Evolutionary conservation across 202 grass and related monocot genomes (phyloP), one percentile per base, ranked within the genome.

Genomic region (Panicum hallii): DNA sequence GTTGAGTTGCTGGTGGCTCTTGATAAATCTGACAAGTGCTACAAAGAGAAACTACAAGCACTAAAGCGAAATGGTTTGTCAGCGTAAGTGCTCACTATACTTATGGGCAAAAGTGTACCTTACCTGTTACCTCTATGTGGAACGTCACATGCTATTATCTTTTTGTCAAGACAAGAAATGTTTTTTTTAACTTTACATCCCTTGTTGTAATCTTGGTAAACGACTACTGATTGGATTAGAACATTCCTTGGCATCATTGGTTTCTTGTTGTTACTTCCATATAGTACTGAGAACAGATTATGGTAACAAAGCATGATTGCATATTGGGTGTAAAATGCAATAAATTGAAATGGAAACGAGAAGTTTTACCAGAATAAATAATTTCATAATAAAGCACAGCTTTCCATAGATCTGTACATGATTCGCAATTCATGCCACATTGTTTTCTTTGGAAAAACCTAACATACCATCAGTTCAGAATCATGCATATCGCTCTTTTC

Each of bases 11-110:
- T 86, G 66, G 83, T 99, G 83, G 89, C 88, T 86, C 86, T 99
- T 73, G 76, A 92, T 23, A 96, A 99, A 74, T 92, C 89, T 77
- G 96, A 99, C 57, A 74, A 86, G 38, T 99, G 91, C 79, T 99
- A 96, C 84, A 89, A 91, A 57, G 93, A 95, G 79, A 99, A 99
- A 75, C 58, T 95, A 70, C 74, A 91, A 88, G 91, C 90, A 64
- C 79, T 99, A 80, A 92, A 87, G 84, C 88, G 62, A 63, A 83
- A 94, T 23, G 83, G 90, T 83, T 90, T 96, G 75, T 90, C 91
- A 80, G 89, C 74, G 96, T 99, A 94, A 96, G 96, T 91, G 41
- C 62, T 63, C 43, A 71, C 70, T 74, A 71, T 69, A 28, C 15
- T 71, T 68, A 30, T 63, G 42, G 17, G 56, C 17, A 38, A 54